Percentiles rank a stretch among this genome's conserved stretches.
Evolutionary conservation across 2,329 filamentous ascomycete species (phyloP).

Genomic region (Coleophoma cylindrospora): DNA sequence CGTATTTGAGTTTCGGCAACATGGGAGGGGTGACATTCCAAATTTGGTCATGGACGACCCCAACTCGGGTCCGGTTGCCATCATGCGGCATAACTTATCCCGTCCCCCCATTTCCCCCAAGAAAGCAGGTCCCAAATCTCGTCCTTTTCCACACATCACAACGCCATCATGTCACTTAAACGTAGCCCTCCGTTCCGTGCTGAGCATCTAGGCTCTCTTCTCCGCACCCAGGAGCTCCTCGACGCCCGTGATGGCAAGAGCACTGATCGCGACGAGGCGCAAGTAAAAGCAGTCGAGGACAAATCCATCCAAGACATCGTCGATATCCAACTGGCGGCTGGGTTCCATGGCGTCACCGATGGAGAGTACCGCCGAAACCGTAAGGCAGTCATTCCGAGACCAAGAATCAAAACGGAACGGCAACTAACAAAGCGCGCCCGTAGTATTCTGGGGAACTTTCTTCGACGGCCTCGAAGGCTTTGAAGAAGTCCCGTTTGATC

Average conservation of each 20-base stretch:
- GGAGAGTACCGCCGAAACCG: conserved; percentile 43
- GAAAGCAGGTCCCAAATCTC: too few species aligned
- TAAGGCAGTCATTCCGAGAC: neutral
- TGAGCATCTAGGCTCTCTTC: conserved; percentile 11
- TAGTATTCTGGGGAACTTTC: conserved; percentile 17
- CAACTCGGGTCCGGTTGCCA: too few species aligned
- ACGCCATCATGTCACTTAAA: neutral
- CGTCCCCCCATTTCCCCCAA: too few species aligned
- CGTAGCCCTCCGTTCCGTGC: conserved; percentile 36
- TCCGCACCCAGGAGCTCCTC: conserved; percentile 52
- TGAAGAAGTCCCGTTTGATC: conserved; percentile 20
- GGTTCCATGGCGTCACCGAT: conserved; percentile 52
- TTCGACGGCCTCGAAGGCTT: conserved; percentile 22
- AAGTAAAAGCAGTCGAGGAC: conserved; percentile 45
- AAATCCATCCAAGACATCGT: conserved; percentile 54
- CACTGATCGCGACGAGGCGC: conserved; percentile 35
- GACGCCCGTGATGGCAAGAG: conserved; percentile 48
- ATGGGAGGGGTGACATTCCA: too few species aligned
- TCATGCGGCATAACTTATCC: too few species aligned
- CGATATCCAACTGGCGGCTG: conserved; percentile 50
- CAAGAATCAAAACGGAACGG: too few species aligned
- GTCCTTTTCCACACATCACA: too few species aligned
- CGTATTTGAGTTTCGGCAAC: too few species aligned
- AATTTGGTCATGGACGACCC: too few species aligned
- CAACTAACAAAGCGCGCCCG: conserved; percentile 38